Evolutionary conservation across 352 stramenopile species (phyloP), one percentile per base, ranked within the genome.

Genomic region (Phytophthora litchii): DNA sequence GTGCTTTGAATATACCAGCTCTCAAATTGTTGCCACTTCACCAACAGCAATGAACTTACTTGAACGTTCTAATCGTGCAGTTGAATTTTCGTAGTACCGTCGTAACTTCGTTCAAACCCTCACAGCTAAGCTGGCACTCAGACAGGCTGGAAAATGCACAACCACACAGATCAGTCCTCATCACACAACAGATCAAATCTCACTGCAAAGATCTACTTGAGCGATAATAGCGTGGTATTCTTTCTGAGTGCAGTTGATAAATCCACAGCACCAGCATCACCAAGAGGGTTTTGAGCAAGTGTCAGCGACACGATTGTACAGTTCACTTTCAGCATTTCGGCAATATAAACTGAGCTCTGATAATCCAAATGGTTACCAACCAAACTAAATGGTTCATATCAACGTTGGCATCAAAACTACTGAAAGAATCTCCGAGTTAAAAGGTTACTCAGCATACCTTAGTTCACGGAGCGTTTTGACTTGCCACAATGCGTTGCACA

Each of bases 311-410:
- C 45, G 0, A 92, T 54, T 1, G 38, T 55, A 41, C 60, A 64
- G 56, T 89, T 92, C n/a, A 86, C 73, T 13, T 60, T 63, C 0
- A 92, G 70, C 73, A 89, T 88, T 6, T 72, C 68, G 0, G 76
- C 44, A 36, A 92, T 65, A 6, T 62, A 47, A 6, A 50, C 54
- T 21, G 61, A 76, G 29, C 74, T 74, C 16, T 71, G 42, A 44
- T 91, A 90, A 51, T 91, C 83, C 3, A 92, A 52, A 23, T 64
- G 50, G 48, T 92, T 92, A 16, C 67, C 47, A 7, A 59, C 48
- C 20, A 92, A 47, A 27, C 78, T 89, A 48, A n/a, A 42, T 14
- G 31, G 20, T 34, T 21, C 11, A 44, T 16, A 40, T 8, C n/a
- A 47, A 32, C 8, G 17, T 17, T 53, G 35, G 42, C 35, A 14